Base-by-base conservation (phyloP, 208 protist genomes). In the Tetramitus jugosus region DNA sequence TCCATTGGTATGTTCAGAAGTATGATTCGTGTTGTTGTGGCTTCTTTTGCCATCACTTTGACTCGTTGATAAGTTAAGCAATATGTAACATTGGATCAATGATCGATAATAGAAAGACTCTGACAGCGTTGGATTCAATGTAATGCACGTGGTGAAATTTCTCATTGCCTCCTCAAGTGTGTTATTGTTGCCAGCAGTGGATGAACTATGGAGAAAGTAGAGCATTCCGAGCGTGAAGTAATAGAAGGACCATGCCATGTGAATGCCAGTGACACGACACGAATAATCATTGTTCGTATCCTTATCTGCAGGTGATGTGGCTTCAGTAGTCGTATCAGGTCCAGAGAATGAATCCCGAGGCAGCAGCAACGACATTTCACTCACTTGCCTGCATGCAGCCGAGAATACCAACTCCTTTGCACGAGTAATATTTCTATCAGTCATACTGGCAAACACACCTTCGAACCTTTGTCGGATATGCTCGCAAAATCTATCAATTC, bases 61-160 rank as follows among this genome's bases (percentile, higher is more conserved):
- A 60, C n/a, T 60, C 2, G 20, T 60, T 3, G 52, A 26, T 26
- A n/a, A 37, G 29, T 68, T 29, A 29, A 68, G 23, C 10, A 43
- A 20, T 68, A 68, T 43, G n/a, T 37, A 43, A 43, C 35, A 68
- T 68, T 68, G 29, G 6, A 23, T 23, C 14, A 68, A 17, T 1
- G 62, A 13, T 0, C 62, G 33, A 43, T 68, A 68, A 26, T 68
- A 68, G 29, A 68, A 68, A 39, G n/a, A 20, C 42, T 68, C 62
- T 43, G n/a, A 29, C 7, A 68, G 8, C 1, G 62, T 68, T 68
- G 62, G 62, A 68, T 68, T 68, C 29, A 68, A 43, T 37, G 62
- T 68, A 29, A 68, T 68, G n/a, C n/a, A 42, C 42, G 35, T 68
- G 3, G 62, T 43, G 3, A 68, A 33, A 33, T 68, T 42, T 23